Evolutionary conservation across 495 filamentous ascomycete species (phyloP), one percentile per base, ranked within the genome.

Genomic region (Opeltia flavorubescens): DNA sequence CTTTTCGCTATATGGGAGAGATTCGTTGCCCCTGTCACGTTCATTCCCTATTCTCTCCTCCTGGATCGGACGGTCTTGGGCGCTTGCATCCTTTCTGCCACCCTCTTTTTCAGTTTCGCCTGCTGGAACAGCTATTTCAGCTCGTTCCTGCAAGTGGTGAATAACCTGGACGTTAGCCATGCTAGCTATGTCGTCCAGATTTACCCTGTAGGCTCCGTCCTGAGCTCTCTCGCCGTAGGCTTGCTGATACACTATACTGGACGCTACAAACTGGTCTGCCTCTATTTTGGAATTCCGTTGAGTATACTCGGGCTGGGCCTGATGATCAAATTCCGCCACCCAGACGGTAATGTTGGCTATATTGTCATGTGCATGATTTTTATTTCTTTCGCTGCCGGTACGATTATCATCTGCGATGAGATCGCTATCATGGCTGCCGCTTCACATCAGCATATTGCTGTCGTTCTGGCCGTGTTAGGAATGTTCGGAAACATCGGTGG

Each of bases 291-390:
- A 47, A 49, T 84, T 0, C 79, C 81, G 0, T 58, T 86, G 17
- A 66, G 72, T 57, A 66, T 81, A 28, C 71, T 83, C 20, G 72
- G 80, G 2, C 72, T 77, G 0, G 72, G 82, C 13, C 69, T 83
- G 44, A 74, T 84, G 73, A 83, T 69, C 52, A 71, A 66, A 51
- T 86, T 85, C 71, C 77, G 83, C 28, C 63, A 74, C 46, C 61
- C 67, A 2, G 63, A 70, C 27, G 60, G 62, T 15, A 54, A 67
- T 40, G 66, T 86, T 39, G 81, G 78, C 21, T 84, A 79, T 58
- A 62, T 88, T 17, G 65, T 86, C 61, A 83, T 86, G 77, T 80
- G 75, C 53, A 81, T 87, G 60, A 83, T 87, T 59, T 80, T 86
- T 63, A 84, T 87, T 53, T 77, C 83, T 24, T 75, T 89, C 44